A percentile compares a stretch with the other conserved stretches of the same genome.
phyloP scores from a whole-genome alignment of 2,329 filamentous ascomycete genomes.

The Teratosphaeria destructans region DNA sequence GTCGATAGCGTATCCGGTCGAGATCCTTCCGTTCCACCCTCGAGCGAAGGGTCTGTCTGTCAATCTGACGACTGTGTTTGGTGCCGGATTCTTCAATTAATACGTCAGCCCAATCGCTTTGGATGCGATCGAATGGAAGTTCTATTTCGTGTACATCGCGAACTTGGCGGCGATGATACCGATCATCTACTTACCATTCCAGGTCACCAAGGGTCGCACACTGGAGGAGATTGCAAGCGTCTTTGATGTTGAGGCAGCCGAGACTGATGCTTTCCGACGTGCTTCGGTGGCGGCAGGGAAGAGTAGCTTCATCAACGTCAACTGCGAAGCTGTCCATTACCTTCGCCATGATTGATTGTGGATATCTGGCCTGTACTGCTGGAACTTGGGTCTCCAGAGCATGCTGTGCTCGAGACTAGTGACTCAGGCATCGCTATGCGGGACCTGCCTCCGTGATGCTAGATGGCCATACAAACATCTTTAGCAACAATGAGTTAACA shows the following conservation, averaged over 20 bases:
- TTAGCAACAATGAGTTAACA: too few species aligned
- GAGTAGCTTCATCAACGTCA: too few species aligned
- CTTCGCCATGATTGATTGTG: too few species aligned
- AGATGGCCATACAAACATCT: too few species aligned
- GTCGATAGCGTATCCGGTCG: slow-evolving; percentile 34
- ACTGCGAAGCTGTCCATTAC: too few species aligned
- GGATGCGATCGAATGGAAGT: slow-evolving; percentile 14
- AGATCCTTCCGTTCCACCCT: slow-evolving; percentile 39
- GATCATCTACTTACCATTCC: slow-evolving; percentile 16
- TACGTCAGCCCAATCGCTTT: slow-evolving; percentile 26
- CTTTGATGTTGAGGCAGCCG: background rate
- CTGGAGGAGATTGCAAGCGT: background rate
- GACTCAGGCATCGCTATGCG: too few species aligned
- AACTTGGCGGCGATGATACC: slow-evolving; percentile 25
- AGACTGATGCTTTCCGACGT: background rate
- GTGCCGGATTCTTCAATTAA: slow-evolving; percentile 35
- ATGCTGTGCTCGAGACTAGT: too few species aligned
- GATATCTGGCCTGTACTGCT: too few species aligned
- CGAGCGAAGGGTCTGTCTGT: slow-evolving; percentile 30
- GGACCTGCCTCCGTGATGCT: too few species aligned
- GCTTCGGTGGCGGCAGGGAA: background rate
- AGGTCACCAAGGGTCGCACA: slow-evolving; percentile 2
- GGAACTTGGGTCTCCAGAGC: too few species aligned
- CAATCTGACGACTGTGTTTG: slow-evolving; percentile 25
- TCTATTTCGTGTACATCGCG: slow-evolving; percentile 22